phyloP scores from a whole-genome alignment of 2,329 filamentous ascomycete species.

The Epichloe bromicola region DNA sequence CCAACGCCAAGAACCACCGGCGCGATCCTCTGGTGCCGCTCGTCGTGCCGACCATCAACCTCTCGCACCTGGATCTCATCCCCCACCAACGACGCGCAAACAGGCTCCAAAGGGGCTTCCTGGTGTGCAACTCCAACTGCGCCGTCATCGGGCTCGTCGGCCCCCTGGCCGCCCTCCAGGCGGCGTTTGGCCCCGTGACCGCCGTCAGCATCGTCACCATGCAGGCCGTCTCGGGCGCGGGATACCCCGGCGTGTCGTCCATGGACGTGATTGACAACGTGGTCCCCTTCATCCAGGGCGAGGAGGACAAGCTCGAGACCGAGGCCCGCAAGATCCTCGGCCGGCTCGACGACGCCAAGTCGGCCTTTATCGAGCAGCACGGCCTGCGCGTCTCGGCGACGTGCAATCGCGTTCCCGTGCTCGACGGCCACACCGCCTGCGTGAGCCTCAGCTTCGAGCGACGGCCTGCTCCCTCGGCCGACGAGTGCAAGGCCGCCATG shows the following conservation, averaged over 20 bases:
- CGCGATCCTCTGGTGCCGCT: slow-evolving; percentile 81
- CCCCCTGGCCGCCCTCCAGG: slow-evolving; percentile 75
- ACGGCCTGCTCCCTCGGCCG: slow-evolving; percentile 58
- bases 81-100: slow-evolving; percentile 70
- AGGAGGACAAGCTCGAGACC: slow-evolving; percentile 92
- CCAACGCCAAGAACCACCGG: slow-evolving; percentile 96
- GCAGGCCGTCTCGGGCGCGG: slow-evolving; percentile 88
- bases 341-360: slow-evolving; percentile 53
- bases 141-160: slow-evolving; percentile 94
- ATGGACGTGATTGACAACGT: slow-evolving; percentile 98
- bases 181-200: slow-evolving; percentile 73
- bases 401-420: slow-evolving; percentile 88
- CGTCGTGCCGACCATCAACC: slow-evolving; percentile 90
- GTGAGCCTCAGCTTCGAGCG: slow-evolving; percentile 74
- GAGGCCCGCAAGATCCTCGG: slow-evolving; percentile 95
- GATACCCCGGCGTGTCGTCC: slow-evolving; percentile 76
- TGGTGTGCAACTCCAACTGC: slow-evolving; percentile 97
- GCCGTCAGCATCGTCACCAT: slow-evolving; percentile 71
- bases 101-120: slow-evolving; percentile 68
- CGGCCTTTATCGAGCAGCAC: slow-evolving; percentile 63
- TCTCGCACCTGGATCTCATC: slow-evolving; percentile 74
- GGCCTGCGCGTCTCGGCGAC: slow-evolving; percentile 68
- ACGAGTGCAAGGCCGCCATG: slow-evolving; percentile 68
- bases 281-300: slow-evolving; percentile 82
- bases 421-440: slow-evolving; percentile 92